Conservation (phyloP, 2,329 filamentous ascomycete genomes). For the Talaromyces funiculosus region DNA sequence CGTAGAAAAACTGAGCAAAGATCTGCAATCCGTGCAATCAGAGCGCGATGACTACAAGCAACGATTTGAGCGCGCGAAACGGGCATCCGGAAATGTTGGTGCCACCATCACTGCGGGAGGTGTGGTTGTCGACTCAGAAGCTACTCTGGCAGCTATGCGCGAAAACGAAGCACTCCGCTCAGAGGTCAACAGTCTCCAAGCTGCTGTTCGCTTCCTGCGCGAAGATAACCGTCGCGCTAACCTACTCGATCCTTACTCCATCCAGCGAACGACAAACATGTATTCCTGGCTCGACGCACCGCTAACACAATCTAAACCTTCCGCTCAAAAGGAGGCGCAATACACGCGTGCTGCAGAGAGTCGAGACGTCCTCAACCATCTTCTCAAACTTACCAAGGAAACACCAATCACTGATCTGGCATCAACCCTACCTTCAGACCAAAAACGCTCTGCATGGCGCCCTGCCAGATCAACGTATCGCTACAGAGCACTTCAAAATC, state of each 20-base stretch:
- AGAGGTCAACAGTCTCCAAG: slow-evolving; percentile 40
- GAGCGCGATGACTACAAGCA: slow-evolving; percentile 38
- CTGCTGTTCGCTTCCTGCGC: slow-evolving; percentile 43
- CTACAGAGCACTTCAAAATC: slow-evolving; percentile 40
- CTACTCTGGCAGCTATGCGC: slow-evolving; percentile 37
- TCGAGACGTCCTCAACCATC: slow-evolving; percentile 37
- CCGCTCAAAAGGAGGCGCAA: slow-evolving; percentile 26
- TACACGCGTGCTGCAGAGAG: slow-evolving; percentile 37
- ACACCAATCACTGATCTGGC: slow-evolving; percentile 36
- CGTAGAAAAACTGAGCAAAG: slow-evolving; percentile 33
- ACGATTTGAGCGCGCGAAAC: slow-evolving; percentile 40
- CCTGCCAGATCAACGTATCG: slow-evolving; percentile 38
- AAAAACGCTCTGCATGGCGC: slow-evolving; percentile 34
- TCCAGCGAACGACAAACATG: slow-evolving; percentile 36
- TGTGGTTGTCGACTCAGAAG: slow-evolving; percentile 32
- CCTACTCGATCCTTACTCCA: slow-evolving; percentile 38
- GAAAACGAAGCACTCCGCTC: slow-evolving; percentile 40
- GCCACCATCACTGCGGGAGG: slow-evolving; percentile 32
- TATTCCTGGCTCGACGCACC: slow-evolving; percentile 42
- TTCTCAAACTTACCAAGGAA: slow-evolving; percentile 40
- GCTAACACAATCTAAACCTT: slow-evolving; percentile 25
- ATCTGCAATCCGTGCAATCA: slow-evolving; percentile 31
- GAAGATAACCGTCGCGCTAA: slow-evolving; percentile 40
- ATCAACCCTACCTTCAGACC: slow-evolving; percentile 24
- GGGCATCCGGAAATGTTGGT: slow-evolving; percentile 34